Evolutionary conservation across 148 eudicot species (phyloP).

Genomic region (Diospyros kaki): DNA sequence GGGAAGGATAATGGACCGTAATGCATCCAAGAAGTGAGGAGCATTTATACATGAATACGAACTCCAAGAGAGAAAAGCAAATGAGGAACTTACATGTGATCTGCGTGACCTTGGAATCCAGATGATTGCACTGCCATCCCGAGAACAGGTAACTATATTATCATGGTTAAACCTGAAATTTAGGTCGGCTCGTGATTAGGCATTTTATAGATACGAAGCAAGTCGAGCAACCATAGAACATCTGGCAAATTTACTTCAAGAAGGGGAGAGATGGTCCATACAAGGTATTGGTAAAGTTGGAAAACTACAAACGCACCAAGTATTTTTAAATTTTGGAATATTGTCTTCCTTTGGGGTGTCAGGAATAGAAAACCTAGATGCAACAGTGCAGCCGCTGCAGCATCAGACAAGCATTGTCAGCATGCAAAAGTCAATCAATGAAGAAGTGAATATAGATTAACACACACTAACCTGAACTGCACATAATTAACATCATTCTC

Average conservation of each 20-base stretch:
- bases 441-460: conserved; percentile 1
- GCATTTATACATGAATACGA: not conserved
- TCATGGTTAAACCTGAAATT: conserved; percentile 77
- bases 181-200: not conserved
- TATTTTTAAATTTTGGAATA: conserved; percentile 66
- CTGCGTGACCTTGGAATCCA: conserved; percentile 96
- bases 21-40: not conserved
- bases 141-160: conserved; percentile 94
- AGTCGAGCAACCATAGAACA: conserved; percentile 2
- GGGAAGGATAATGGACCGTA: not conserved
- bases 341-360: conserved; percentile 76
- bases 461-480: conserved; percentile 77
- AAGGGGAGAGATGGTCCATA: not conserved
- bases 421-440: not conserved
- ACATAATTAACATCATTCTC: conserved; percentile 98
- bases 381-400: conserved; percentile 89
- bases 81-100: conserved; percentile 68
- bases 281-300: not conserved
- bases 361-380: conserved; percentile 45
- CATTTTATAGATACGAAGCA: not conserved
- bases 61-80: not conserved
- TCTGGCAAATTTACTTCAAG: not conserved
- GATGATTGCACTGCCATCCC: conserved; percentile 96
- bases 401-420: conserved; percentile 21
- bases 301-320: conserved; percentile 49